Conservation (phyloP, 768 basidiomycete species). For the Calvatia gigantea region DNA sequence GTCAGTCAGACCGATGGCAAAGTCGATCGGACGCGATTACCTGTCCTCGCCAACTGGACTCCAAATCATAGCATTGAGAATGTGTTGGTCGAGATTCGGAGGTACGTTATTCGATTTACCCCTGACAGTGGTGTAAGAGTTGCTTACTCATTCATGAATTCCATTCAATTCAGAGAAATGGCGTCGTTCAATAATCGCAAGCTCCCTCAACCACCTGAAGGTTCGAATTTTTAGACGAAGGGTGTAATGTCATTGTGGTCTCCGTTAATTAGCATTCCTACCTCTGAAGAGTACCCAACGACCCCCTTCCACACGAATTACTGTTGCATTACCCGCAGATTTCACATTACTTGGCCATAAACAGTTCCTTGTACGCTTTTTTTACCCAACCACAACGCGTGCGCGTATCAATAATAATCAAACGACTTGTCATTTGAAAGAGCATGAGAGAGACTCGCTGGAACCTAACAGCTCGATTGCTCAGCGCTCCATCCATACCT, state of each 20-base stretch:
- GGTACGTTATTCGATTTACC: conserved; percentile 44
- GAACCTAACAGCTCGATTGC: too few species aligned
- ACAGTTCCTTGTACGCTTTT: too few species aligned
- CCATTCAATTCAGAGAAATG: conserved; percentile 99
- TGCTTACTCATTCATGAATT: conserved; percentile 1
- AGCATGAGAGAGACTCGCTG: too few species aligned
- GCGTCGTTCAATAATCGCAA: conserved; percentile 88
- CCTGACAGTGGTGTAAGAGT: not conserved
- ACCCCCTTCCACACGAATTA: too few species aligned
- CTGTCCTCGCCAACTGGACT: conserved; percentile 73
- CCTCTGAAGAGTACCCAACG: not conserved
- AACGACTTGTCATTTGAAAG: too few species aligned
- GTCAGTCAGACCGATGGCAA: conserved; percentile 72
- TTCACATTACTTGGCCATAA: too few species aligned
- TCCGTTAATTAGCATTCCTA: not conserved
- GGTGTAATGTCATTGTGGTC: too few species aligned
- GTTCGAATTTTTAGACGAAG: conserved; percentile 73
- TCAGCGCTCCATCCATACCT: too few species aligned
- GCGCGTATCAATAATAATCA: too few species aligned
- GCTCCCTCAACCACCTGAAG: conserved; percentile 92
- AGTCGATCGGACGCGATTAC: conserved; percentile 72
- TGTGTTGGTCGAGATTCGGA: conserved; percentile 88
- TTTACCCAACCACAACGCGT: too few species aligned
- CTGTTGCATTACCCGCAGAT: too few species aligned
- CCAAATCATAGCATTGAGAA: conserved; percentile 80